phyloP scores from a whole-genome alignment of 352 stramenopile genomes.

The Globisporangium emineosum region DNA sequence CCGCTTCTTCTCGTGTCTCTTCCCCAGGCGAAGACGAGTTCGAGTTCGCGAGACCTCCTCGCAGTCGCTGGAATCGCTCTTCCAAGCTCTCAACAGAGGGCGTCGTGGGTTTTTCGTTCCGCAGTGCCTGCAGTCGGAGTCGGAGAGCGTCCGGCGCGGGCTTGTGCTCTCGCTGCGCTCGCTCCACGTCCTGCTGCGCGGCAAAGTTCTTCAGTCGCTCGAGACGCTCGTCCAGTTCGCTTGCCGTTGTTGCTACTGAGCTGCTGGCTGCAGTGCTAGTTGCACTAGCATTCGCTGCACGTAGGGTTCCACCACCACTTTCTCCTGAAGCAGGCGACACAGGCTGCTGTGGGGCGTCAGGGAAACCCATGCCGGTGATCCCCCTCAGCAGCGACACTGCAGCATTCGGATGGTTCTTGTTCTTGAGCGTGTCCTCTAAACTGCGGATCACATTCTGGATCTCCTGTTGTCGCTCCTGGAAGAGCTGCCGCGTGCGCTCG shows the following conservation, averaged over 20 bases:
- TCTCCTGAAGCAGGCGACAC: too few species aligned
- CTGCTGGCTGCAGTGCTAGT: background rate
- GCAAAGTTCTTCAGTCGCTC: conserved; percentile 41
- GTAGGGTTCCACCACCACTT: background rate
- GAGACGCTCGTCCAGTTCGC: conserved; percentile 29
- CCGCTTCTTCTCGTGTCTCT: background rate
- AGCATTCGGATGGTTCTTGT: background rate
- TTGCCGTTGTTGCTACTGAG: background rate
- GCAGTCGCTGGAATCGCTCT: conserved; percentile 41
- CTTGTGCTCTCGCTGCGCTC: conserved; percentile 10
- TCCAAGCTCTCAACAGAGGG: conserved; percentile 26
- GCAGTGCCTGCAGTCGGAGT: conserved; percentile 46
- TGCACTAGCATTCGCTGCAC: background rate
- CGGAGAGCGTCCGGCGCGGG: conserved; percentile 24
- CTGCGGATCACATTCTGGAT: conserved; percentile 30
- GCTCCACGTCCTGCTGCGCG: conserved; percentile 11
- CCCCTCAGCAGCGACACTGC: conserved; percentile 10
- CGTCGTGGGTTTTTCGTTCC: conserved; percentile 30
- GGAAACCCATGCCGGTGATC: conserved; percentile 5
- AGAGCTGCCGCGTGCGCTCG: conserved; percentile 33
- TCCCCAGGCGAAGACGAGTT: background rate
- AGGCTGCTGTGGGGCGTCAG: background rate
- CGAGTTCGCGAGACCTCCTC: background rate
- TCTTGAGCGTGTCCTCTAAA: background rate
- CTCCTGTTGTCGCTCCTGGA: conserved; percentile 28